Evolutionary conservation across 306 rosid species (phyloP), one percentile per base, ranked within the genome.

Genomic region (Corylus avellana): DNA sequence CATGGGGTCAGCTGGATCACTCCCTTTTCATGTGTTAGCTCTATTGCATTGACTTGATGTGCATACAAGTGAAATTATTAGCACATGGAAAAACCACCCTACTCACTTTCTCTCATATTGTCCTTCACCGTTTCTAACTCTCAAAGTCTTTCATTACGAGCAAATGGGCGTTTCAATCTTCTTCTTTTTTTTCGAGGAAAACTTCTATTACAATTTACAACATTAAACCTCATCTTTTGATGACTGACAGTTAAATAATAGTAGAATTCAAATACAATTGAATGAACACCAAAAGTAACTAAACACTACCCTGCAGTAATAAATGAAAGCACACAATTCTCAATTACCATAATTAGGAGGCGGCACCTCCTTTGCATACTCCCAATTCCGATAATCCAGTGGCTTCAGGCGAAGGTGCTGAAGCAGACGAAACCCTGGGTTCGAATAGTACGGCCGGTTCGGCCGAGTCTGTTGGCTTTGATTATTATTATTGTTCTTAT

Each of bases 311-410:
- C 37, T 20, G 27, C 32, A 1, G 58, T 63, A 42, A 71, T 3
- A 48, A 71, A 10, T 35, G 58, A 71, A 53, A 53, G 35, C 54
- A 0, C 16, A 13, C 50, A 35, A 35, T 7, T 49, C n/a, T 66
- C 25, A 79, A 79, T 79, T 85, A 95, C 98, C 94, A 55, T 76
- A 77, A 79, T 79, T 29, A 82, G 81, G 77, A 7, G 88, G 89
- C 44, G 86, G 91, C 1, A 83, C 78, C 29, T 78, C 51, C 50
- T 83, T 78, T 2, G 94, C 89, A 79, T 62, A 70, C 81, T 95
- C 99, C 99, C 99, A 95, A 14, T 63, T 83, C 79, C 98, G 87
- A 84, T 76, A 80, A 79, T 95, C 96, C 46, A 64, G 54, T 17
- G 92, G 86, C 84, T 83, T 79, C 1, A 82, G 75, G 53, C 84